Evolutionary conservation across 768 basidiomycete genomes (phyloP), one percentile per base, ranked within the genome.

Genomic region (Lactifluus piperatus): DNA sequence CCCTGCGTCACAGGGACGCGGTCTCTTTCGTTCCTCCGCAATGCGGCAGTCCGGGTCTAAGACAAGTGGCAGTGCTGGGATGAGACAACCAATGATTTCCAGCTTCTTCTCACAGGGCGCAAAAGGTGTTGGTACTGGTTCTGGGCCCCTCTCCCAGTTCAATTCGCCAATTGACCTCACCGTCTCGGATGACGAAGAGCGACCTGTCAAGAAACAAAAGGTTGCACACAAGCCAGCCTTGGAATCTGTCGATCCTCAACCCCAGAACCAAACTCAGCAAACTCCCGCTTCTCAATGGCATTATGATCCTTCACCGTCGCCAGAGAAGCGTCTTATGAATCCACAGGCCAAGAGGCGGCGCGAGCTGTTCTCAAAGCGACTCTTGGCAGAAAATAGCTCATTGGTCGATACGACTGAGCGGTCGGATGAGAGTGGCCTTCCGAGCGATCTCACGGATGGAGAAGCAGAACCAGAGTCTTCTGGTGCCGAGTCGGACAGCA

Each of bases 401-500:
- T 51, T 53, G 16, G 24, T 30, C 11, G 47, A 47, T n/a, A 29
- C 50, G n/a, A 5, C 16, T 18, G 44, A 13, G 29, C 22, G 8
- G 1, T n/a, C 32, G 43, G 43, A 49, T 26, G 50, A 24, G 20
- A 29, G 29, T 2, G 54, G 41, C 18, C 24, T 44, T 39, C 46
- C 47, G 16, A 45, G 30, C 37, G 53, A 32, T 30, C 54, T 26
- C 20, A 58, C 36, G 26, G 62, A 58, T 45, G 58, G 47, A 34
- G 57, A 22, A 30, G 22, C 55, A 13, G 55, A 52, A 30, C 26
- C 55, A 16, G 55, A 52, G 11, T 68, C 65, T 22, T 76, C 76
- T 43, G 74, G 68, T 18, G 72, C 74, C 20, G 77, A 72, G n/a
- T 76, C 75, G 5, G 79, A 82, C 55, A 64, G 66, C 37, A 73